A percentile compares a stretch with the other conserved stretches of the same genome.
Evolutionary conservation across 257 asterid genomes (phyloP).

Genomic region (Cordia subcordata): DNA sequence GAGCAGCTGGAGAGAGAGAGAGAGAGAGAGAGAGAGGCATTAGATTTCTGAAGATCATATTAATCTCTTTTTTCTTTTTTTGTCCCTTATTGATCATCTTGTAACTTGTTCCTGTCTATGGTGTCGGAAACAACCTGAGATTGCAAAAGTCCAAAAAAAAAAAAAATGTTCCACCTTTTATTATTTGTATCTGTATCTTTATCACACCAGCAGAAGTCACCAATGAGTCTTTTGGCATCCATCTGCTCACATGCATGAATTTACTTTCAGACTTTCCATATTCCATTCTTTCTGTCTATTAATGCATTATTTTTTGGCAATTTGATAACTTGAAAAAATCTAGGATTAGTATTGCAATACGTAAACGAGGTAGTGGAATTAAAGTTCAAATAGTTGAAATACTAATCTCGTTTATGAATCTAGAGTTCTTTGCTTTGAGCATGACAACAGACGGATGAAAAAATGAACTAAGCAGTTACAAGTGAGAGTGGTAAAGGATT

Average conservation of each 20-base stretch:
- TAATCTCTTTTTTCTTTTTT: slow-evolving; percentile 29
- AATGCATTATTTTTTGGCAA: background rate
- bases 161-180: no score
- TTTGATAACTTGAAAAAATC: background rate
- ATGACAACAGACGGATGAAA: slow-evolving; percentile 34
- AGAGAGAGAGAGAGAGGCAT: slow-evolving; percentile 30
- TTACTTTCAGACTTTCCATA: background rate
- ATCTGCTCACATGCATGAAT: background rate
- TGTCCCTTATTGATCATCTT: slow-evolving; percentile 24
- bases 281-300: slow-evolving; percentile 1
- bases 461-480: slow-evolving; percentile 26
- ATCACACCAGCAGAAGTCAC: no score
- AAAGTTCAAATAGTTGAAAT: no score
- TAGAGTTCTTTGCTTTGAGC: no score
- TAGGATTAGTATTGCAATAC: background rate
- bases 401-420: no score
- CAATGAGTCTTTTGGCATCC: background rate
- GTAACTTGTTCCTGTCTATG: slow-evolving; percentile 51
- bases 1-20: slow-evolving; percentile 29
- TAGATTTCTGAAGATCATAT: slow-evolving; percentile 38
- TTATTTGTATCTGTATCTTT: no score
- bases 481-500: no score
- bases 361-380: no score
- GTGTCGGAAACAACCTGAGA: slow-evolving; percentile 58
- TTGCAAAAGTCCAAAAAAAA: slow-evolving; percentile 33